Conservation (phyloP, 2,329 filamentous ascomycete genomes). For the Dothidotthia symphoricarpi region DNA sequence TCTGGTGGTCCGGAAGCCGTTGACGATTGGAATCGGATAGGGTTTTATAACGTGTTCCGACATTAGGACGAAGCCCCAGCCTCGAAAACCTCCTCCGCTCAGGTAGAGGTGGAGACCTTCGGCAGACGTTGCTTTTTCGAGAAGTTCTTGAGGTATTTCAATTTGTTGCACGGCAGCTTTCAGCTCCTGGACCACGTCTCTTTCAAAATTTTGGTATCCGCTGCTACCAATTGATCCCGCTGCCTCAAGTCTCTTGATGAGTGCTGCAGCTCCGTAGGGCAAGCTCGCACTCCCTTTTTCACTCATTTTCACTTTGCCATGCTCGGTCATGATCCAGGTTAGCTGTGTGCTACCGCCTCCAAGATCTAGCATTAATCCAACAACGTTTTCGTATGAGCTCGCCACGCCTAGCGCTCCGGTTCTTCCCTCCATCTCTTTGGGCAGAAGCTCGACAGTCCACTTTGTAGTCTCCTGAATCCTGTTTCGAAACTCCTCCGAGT, state of each 20-base stretch:
- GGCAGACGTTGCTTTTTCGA: conserved; percentile 30
- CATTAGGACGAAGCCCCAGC: conserved; percentile 89
- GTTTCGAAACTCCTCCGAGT: conserved; percentile 65
- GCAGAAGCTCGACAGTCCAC: conserved; percentile 68
- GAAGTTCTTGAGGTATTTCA: conserved; percentile 55
- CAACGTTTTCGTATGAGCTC: conserved; percentile 67
- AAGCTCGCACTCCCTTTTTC: conserved; percentile 60
- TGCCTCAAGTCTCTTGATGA: conserved; percentile 54
- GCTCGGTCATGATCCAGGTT: conserved; percentile 60
- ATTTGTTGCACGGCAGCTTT: conserved; percentile 59
- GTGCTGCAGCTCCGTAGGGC: conserved; percentile 68
- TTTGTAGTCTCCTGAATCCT: conserved; percentile 64
- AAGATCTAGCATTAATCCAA: conserved; percentile 81
- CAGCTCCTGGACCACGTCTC: conserved; percentile 60
- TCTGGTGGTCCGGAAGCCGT: conserved; percentile 68
- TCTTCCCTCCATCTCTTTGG: conserved; percentile 76
- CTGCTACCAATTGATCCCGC: conserved; percentile 40
- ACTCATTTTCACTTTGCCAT: conserved; percentile 45
- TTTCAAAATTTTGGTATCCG: conserved; percentile 49
- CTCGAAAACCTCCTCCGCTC: conserved; percentile 85
- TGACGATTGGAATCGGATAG: conserved; percentile 81
- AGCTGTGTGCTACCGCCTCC: conserved; percentile 74
- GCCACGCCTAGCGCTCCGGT: conserved; percentile 82
- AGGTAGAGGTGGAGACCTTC: conserved; percentile 66
- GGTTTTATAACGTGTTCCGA: conserved; percentile 68